phyloP scores from a whole-genome alignment of 2,329 filamentous ascomycete species.

The Ophiostoma montium region DNA sequence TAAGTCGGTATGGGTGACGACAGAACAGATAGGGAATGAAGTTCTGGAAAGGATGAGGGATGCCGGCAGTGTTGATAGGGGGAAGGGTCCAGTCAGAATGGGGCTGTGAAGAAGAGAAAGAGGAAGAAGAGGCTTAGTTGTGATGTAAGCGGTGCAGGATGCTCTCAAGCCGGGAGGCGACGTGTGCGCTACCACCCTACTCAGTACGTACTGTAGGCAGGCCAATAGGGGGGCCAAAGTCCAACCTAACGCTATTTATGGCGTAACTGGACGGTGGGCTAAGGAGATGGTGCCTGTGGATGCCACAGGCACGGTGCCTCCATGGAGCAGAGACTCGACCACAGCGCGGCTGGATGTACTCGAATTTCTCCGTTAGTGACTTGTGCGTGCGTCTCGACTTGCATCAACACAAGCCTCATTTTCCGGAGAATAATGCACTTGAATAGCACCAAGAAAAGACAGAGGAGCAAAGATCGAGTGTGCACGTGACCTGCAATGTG shows the following conservation, averaged over 20 bases:
- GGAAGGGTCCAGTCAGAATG: constrained; percentile 1
- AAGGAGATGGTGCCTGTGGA: neutral
- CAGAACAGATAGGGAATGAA: neutral
- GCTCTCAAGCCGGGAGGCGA: constrained; percentile 6
- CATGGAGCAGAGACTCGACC: no score
- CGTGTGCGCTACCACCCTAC: constrained; percentile 12
- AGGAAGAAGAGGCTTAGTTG: neutral
- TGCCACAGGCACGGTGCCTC: no score
- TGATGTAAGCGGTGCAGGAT: constrained; percentile 7
- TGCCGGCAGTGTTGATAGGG: neutral
- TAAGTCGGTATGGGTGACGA: neutral
- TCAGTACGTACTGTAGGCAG: constrained; percentile 9
- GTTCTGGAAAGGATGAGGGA: neutral
- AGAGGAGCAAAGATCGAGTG: neutral
- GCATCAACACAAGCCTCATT: neutral
- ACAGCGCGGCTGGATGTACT: neutral
- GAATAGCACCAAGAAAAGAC: neutral
- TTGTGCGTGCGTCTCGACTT: neutral
- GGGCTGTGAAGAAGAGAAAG: neutral
- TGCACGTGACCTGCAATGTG: constrained; percentile 4
- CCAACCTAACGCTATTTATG: neutral
- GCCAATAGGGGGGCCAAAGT: constrained; percentile 8
- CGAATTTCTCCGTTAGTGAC: neutral
- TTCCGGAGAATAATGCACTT: constrained; percentile 1
- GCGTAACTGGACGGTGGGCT: neutral